Evolutionary conservation across 305 asterid genomes (phyloP).

Genomic region (Fraxinus floribunda): DNA sequence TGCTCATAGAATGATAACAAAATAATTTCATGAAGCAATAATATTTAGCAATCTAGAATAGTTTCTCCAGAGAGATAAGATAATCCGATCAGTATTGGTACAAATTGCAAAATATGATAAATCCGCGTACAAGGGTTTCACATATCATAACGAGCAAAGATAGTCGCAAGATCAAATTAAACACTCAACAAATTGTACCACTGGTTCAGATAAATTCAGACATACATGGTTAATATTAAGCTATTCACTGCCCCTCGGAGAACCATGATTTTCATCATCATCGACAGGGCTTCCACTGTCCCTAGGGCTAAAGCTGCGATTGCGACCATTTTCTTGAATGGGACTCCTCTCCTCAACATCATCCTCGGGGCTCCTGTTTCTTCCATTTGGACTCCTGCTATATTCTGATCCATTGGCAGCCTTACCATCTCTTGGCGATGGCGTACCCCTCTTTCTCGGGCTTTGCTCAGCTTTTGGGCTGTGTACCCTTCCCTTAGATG

Average conservation of each 20-base stretch:
- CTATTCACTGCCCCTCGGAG: slow-evolving; percentile 52
- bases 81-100: not conserved
- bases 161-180: not conserved
- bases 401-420: not conserved
- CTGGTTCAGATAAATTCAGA: not conserved
- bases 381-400: slow-evolving; percentile 39
- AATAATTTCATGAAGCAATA: not conserved
- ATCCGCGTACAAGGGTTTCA: not conserved
- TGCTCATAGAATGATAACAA: not conserved
- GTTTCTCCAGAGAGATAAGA: not conserved
- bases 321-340: slow-evolving; percentile 39
- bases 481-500: not conserved
- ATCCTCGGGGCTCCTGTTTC: slow-evolving; percentile 53
- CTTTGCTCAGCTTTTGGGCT: slow-evolving; percentile 53
- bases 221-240: not conserved
- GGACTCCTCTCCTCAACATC: slow-evolving; percentile 9
- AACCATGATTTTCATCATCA: slow-evolving; percentile 48
- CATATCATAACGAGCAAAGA: not conserved
- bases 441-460: slow-evolving; percentile 37
- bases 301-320: slow-evolving; percentile 62
- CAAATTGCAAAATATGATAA: not conserved
- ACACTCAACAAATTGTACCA: not conserved
- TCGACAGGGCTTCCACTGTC: slow-evolving; percentile 61
- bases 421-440: not conserved
- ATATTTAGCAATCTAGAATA: not conserved